A percentile compares a stretch with the other conserved stretches of the same genome.
Conservation (phyloP, 2,329 filamentous ascomycete species). For the Fusarium sublunatum region DNA sequence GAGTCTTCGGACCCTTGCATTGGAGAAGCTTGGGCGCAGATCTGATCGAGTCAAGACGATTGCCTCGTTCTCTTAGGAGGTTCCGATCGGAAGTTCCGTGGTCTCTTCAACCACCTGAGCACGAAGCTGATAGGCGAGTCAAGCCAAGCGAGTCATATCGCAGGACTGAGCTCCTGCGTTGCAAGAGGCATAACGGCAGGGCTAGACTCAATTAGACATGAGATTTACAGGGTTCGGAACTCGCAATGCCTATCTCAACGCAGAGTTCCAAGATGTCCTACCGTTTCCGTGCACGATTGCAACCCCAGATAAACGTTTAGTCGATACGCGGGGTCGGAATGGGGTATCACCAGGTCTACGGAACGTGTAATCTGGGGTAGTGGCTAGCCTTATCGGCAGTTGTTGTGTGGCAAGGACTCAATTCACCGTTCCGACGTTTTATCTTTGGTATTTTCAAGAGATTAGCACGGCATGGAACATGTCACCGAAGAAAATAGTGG, state of each 20-base stretch:
- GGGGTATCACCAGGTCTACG: not conserved
- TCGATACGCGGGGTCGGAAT: conserved; percentile 16
- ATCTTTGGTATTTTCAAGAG: too few species aligned
- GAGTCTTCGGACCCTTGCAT: not conserved
- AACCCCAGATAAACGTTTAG: conserved; percentile 2
- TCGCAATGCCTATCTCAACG: not conserved
- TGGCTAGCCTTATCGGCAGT: conserved; percentile 11
- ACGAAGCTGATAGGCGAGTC: not conserved
- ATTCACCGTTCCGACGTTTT: not conserved
- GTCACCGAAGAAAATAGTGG: not conserved
- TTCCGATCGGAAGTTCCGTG: conserved; percentile 31
- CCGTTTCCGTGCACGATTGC: conserved; percentile 5
- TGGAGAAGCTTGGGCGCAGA: not conserved
- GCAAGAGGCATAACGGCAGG: not conserved
- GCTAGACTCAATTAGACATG: fast-evolving
- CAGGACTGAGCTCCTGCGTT: not conserved
- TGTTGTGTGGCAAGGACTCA: too few species aligned
- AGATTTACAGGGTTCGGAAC: not conserved
- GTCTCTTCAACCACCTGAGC: not conserved
- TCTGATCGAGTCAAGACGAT: not conserved
- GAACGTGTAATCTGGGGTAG: conserved; percentile 30
- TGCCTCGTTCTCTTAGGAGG: conserved; percentile 9
- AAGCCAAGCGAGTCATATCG: conserved; percentile 4
- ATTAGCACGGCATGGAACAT: not conserved
- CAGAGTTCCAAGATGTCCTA: not conserved